Percentiles rank a stretch among this genome's conserved stretches.
Evolutionary conservation across 1,139 yeast species (phyloP).

Genomic region (Meyerozyma athensensis): DNA sequence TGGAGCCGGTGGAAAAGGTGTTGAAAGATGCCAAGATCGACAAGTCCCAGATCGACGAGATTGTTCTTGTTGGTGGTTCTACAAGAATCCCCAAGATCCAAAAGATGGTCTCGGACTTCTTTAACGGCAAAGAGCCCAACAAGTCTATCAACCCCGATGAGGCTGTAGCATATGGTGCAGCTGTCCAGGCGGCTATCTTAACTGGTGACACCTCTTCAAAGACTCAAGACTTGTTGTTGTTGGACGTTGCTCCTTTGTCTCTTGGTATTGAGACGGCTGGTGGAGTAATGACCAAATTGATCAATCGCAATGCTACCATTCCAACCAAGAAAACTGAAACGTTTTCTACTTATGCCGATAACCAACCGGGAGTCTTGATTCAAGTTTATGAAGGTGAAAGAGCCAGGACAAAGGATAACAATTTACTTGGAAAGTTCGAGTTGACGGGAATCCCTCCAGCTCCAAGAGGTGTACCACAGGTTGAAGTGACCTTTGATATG

Average conservation of each 20-base stretch:
- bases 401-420: conserved; percentile 17
- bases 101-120: conserved; percentile 79
- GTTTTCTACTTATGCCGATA: conserved; percentile 17
- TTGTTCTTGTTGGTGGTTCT: conserved; percentile 88
- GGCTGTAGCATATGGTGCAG: conserved; percentile 74
- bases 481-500: conserved; percentile 16
- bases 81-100: conserved; percentile 94
- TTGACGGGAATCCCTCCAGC: conserved; percentile 18
- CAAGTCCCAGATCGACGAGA: conserved; percentile 78
- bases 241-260: conserved; percentile 18
- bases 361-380: conserved; percentile 17
- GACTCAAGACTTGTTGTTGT: conserved; percentile 20
- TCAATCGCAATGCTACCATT: conserved; percentile 16
- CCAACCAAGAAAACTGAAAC: conserved; percentile 17
- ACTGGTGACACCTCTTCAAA: conserved; percentile 24
- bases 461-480: conserved; percentile 17
- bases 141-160: conserved; percentile 75
- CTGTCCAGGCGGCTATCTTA: conserved; percentile 32
- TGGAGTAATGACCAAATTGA: conserved; percentile 17
- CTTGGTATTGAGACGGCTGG: conserved; percentile 18
- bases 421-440: conserved; percentile 17
- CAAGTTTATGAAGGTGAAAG: conserved; percentile 18
- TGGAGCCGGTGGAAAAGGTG: conserved; percentile 84
- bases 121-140: conserved; percentile 88
- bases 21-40: conserved; percentile 76